Percentiles rank a stretch among this genome's conserved stretches.
phyloP scores from a whole-genome alignment of 1,139 yeast species.

The Candida gigantensis region DNA sequence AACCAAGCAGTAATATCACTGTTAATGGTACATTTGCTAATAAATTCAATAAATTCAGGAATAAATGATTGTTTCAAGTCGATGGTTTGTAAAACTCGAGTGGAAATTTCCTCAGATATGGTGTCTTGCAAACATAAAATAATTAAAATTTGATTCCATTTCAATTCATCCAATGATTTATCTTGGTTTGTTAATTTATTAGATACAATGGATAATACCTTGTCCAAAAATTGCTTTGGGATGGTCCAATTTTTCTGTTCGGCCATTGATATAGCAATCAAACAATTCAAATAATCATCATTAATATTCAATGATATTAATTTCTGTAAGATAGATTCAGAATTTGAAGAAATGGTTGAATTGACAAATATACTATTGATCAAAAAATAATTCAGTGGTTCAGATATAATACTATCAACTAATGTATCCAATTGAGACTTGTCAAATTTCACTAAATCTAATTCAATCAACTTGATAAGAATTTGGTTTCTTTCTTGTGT shows the following conservation, averaged over 20 bases:
- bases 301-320: slow-evolving; percentile 18
- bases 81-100: slow-evolving; percentile 8
- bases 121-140: slow-evolving; percentile 10
- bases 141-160: slow-evolving; percentile 15
- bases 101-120: not conserved
- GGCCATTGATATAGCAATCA: slow-evolving; percentile 24
- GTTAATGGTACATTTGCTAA: slow-evolving; percentile 10
- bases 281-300: slow-evolving; percentile 23
- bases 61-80: slow-evolving; percentile 25
- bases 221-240: slow-evolving; percentile 8
- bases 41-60: slow-evolving; percentile 26
- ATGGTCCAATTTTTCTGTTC: slow-evolving; percentile 6
- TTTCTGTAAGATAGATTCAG: slow-evolving; percentile 16
- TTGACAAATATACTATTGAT: slow-evolving; percentile 23
- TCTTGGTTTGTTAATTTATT: slow-evolving; percentile 13
- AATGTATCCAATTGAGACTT: slow-evolving; percentile 20
- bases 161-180: slow-evolving; percentile 14
- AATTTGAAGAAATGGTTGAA: slow-evolving; percentile 10
- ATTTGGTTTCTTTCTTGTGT: slow-evolving; percentile 7
- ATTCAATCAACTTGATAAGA: slow-evolving; percentile 16
- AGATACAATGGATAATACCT: slow-evolving; percentile 10
- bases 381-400: slow-evolving; percentile 21
- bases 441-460: slow-evolving; percentile 24
- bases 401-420: slow-evolving; percentile 18
- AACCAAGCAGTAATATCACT: slow-evolving; percentile 33